phyloP scores from a whole-genome alignment of 1,284 basidiomycete genomes.

The Ganoderma meredithae region DNA sequence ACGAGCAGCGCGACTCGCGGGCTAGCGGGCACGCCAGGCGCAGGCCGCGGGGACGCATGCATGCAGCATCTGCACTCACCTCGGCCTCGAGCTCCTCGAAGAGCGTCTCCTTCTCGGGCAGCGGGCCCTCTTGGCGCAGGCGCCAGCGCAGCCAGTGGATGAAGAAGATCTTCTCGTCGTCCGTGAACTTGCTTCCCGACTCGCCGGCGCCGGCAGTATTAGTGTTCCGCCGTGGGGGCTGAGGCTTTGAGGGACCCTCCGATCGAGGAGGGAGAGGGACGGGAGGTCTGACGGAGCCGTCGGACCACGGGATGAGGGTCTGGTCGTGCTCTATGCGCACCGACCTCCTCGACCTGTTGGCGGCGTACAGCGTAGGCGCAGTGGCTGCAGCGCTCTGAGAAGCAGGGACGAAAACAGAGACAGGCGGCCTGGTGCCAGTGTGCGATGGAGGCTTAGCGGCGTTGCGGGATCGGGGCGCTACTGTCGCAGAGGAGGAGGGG shows the following conservation, averaged over 20 bases:
- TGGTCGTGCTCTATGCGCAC: background rate
- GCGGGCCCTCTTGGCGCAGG: background rate
- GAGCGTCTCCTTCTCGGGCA: slow-evolving; percentile 4
- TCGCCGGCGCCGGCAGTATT: background rate
- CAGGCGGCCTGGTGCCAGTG: background rate
- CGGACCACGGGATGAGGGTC: background rate
- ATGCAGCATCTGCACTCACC: too few relatives aligned
- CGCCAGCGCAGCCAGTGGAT: slow-evolving; percentile 16
- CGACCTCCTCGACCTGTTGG: background rate
- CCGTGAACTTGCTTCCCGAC: background rate
- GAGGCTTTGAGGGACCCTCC: background rate
- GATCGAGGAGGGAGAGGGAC: background rate
- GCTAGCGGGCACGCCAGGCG: too few relatives aligned
- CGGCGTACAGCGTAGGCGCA: background rate
- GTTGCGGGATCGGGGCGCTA: background rate
- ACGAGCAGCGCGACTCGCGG: too few relatives aligned
- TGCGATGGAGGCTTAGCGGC: background rate
- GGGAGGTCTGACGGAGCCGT: background rate
- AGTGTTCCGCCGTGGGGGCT: background rate
- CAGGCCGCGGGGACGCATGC: too few relatives aligned
- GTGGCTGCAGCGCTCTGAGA: background rate
- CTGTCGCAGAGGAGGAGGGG: background rate
- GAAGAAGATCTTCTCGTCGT: slow-evolving; percentile 14
- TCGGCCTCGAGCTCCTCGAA: slow-evolving; percentile 7
- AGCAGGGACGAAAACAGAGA: background rate